These are phyloP conservation scores for Stagonosporopsis chrysanthemi DNA, from an alignment of 2,329 filamentous ascomycete species.

Conservation along the genomic window DNA sequence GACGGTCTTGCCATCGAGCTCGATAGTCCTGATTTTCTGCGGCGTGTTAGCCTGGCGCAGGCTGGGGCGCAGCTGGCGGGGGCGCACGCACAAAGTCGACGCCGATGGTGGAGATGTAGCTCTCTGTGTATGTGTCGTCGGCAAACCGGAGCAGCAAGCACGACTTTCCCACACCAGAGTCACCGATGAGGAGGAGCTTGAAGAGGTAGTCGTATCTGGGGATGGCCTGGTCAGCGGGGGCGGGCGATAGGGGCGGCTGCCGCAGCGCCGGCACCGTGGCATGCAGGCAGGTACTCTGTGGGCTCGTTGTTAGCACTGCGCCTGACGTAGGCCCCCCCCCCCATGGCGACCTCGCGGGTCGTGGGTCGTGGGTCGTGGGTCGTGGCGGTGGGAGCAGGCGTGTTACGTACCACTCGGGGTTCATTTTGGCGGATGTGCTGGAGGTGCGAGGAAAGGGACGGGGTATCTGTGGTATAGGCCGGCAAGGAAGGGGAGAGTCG, in stretches of 20 bases:
- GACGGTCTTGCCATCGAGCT: conserved; percentile 99
- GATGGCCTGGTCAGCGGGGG: conserved; percentile 32
- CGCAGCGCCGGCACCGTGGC: conserved; percentile 4
- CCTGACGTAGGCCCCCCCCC: conserved; percentile 9
- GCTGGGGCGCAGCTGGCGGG: conserved; percentile 36
- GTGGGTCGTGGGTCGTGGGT: conserved; percentile 41
- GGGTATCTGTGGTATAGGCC: conserved; percentile 17
- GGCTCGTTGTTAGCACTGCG: conserved; percentile 35
- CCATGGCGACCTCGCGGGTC: conserved; percentile 20
- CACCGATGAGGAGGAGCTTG: conserved; percentile 99
- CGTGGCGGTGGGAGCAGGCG: conserved; percentile 43
- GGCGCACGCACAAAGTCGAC: conserved; percentile 75
- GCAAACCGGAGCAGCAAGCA: conserved; percentile 97
- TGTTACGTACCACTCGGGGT: conserved; percentile 85
- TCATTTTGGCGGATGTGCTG: conserved; percentile 68
- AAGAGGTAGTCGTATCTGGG: conserved; percentile 99
- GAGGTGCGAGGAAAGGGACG: conserved; percentile 19
- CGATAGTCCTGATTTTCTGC: conserved; percentile 99
- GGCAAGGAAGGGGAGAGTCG: conserved; percentile 19
- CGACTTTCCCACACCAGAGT: conserved; percentile 99
- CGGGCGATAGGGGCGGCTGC: conserved; percentile 9
- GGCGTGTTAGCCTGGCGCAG: conserved; percentile 33
- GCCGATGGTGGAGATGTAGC: conserved; percentile 99
- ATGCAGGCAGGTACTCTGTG: conserved; percentile 32
- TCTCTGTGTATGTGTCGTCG: conserved; percentile 91